Evolutionary conservation across 176 grass and related monocot genomes (phyloP), one percentile per base, ranked within the genome.

Genomic region (Bolboschoenus planiculmis): DNA sequence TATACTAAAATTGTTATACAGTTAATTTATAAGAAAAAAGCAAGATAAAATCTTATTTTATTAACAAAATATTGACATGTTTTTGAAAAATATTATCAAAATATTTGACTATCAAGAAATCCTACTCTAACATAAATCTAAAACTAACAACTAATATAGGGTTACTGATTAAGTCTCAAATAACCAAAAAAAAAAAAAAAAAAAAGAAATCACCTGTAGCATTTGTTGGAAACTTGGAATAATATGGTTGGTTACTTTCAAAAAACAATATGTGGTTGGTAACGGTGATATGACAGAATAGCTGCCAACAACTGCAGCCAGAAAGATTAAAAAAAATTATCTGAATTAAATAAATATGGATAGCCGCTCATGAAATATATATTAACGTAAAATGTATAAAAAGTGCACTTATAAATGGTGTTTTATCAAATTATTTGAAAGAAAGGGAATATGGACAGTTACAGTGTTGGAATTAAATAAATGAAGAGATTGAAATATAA

Each of bases 191-290:
- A 60, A 60, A 55, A 13, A 3, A 60, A 60, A 27, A 10, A 6
- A 60, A 8, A 20, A 2, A 29, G 24, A 27, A 1, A 27, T 60
- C 8, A 10, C n/a, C n/a, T n/a, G n/a, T n/a, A n/a, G n/a, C n/a
- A n/a, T n/a, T n/a, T n/a, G n/a, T n/a, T n/a, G n/a, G n/a, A n/a
- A n/a, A n/a, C n/a, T 24, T 42, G 2, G 20, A 70, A 70, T 70
- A 70, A 70, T 42, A 70, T 70, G 65, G 65, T 70, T 70, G 65
- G 35, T 23, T n/a, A n/a, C n/a, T n/a, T n/a, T n/a, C n/a, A n/a
- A n/a, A n/a, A n/a, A n/a, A n/a, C n/a, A n/a, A n/a, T n/a, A n/a
- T n/a, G n/a, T n/a, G n/a, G n/a, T n/a, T n/a, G n/a, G n/a, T 1
- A 42, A 10, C 8, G 66, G 35, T n/a, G 66, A 39, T 70, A 37